Base-by-base conservation (phyloP, 2,329 filamentous ascomycete genomes). In the Cryphonectria naterciae region DNA sequence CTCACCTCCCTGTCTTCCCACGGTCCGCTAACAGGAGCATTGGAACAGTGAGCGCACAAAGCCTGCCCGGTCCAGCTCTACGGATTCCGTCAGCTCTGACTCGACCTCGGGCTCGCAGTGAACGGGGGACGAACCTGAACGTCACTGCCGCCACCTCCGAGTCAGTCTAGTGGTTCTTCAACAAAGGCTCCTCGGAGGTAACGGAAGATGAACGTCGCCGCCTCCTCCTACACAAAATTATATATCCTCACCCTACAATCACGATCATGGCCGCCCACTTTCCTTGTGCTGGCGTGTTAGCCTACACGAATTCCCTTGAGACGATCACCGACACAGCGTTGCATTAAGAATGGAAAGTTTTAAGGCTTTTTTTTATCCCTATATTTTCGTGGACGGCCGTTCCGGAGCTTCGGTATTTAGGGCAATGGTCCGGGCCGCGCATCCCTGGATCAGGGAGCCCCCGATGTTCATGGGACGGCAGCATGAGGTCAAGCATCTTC, bases 91-190 rank as follows among this genome's bases (percentile, higher is more conserved):
- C 65, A 73, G 68, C 46, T 73, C 74, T 28, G 22, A 67, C 39
- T 73, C 71, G 35, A 65, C 66, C 80, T 41, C 69, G 62, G 43
- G 39, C 37, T 73, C 69, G 61, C 68, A 71, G 28, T 73, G 67
- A 64, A 58, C 3, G 25, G n/a, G 7, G 32, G 5, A 22, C n/a
- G 17, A 49, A 35, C 25, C 25, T 58, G 54, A 35, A 32, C 61
- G 61, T 28, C 37, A 17, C 39, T 64, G 25, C 61, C 37, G 39
- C 25, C 41, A 64, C 22, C n/a, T 64, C 39, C 35, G 19, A 25
- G 35, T 41, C 32, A 62, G 60, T 25, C 35, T 7, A 62, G n/a
- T 41, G 60, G 32, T 1, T 58, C 54, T n/a, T 4, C 6, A 32
- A 49, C 46, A 49, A 22, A 49, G 46, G 22, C 54, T 32, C 28